Evolutionary conservation across 2,329 filamentous ascomycete species (phyloP).

Genomic region (Penicillium sp.): DNA sequence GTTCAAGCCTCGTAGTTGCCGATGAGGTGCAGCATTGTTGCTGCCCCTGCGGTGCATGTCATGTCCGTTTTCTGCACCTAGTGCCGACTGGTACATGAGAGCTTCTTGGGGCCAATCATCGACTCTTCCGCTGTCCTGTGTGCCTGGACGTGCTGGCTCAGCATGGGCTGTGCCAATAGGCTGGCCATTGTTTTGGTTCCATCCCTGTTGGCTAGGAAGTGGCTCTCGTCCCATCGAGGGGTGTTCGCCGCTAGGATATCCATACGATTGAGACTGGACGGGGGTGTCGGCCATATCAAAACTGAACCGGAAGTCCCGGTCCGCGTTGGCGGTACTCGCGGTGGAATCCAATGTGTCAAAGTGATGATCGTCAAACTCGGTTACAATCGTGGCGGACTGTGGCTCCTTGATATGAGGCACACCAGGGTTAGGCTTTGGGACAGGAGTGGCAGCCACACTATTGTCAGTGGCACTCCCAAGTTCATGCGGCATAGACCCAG

Average conservation of each 20-base stretch:
- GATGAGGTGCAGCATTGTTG: constrained; percentile 24
- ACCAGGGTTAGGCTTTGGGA: constrained; percentile 16
- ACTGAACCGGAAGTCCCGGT: constrained; percentile 33
- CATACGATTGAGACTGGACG: constrained; percentile 8
- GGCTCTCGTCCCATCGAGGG: constrained; percentile 26
- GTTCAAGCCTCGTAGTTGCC: constrained; percentile 21
- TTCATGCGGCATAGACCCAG: constrained; percentile 14
- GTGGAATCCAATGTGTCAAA: constrained; percentile 9
- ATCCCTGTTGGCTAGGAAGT: constrained; percentile 32
- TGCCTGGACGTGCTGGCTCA: constrained; percentile 16
- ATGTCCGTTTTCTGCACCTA: constrained; percentile 22
- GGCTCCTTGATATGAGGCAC: constrained; percentile 25
- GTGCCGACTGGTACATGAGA: constrained; percentile 38
- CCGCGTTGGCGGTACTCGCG: background rate
- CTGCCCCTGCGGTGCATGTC: constrained; percentile 21
- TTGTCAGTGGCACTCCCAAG: constrained; percentile 20
- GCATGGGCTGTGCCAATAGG: constrained; percentile 16
- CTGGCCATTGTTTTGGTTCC: constrained; percentile 20
- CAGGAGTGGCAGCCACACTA: constrained; percentile 15
- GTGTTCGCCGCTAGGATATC: constrained; percentile 2
- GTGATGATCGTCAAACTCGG: constrained; percentile 18
- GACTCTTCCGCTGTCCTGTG: constrained; percentile 24
- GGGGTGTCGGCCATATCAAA: constrained; percentile 27
- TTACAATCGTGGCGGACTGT: constrained; percentile 19
- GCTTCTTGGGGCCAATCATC: constrained; percentile 44